Evolutionary conservation across 352 stramenopile species (phyloP), one percentile per base, ranked within the genome.

Genomic region (Phytophthora rubi): DNA sequence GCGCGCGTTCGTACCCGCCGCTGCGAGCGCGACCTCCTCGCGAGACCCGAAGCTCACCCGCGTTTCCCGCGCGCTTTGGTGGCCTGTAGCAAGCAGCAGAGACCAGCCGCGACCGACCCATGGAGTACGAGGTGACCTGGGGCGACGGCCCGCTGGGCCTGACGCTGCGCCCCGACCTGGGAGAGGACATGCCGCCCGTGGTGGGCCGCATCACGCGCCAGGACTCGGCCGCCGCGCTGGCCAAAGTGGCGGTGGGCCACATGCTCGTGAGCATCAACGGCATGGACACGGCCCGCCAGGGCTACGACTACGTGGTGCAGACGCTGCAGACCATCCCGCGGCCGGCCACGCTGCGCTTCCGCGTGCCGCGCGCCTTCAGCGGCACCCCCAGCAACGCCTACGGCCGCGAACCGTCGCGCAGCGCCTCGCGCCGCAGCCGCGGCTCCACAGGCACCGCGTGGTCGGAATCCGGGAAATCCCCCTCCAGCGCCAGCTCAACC

Each of bases 221-320:
- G 54, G 88, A 95, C 71, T 95, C 89, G 49, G 89, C 88, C 4
- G 89, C 89, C 1, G 89, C 89, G 23, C 71, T 92, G 53, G 87
- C 89, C 3, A 91, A 92, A 13, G 89, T 96, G 33, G 83, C 83
- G 0, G 85, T 94, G 49, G 89, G 89, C 18, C 87, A 96, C 77
- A 94, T 96, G 89, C 87, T 96, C 45, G 89, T 96, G 68, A 93
- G 85, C 75, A 94, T 96, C 65, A 96, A 96, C 65, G 86, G 86
- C 55, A 82, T 92, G 64, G 87, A 95, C 71, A 96, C 89, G 28
- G 86, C 89, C 18, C 87, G 88, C n/a, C 85, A 93, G 62, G 89
- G 89, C 37, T 96, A 96, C 62, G 87, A 94, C 75, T 75, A 88
- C 45, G 87, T 94, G 28, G 89, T 96, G 6, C 73, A 90, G 59